Base-by-base conservation (phyloP, 163 green algal species). In the Chloroidium sp. region DNA sequence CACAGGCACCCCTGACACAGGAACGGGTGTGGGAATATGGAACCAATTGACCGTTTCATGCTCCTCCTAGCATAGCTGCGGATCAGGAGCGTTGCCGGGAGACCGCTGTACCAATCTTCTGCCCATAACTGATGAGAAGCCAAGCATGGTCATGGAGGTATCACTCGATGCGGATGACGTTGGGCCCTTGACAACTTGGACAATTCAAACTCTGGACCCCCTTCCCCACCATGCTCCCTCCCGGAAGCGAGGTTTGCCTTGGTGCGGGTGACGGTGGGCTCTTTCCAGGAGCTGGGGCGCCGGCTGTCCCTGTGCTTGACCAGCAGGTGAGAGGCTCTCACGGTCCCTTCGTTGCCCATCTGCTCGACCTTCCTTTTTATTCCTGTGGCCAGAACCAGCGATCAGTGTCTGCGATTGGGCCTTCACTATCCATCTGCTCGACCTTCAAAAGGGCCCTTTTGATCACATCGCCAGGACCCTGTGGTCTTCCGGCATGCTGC, bases 291-390 rank as follows among this genome's bases (percentile, higher is more conserved):
- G 10, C 80, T 88, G 0, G 93, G 93, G 14, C 89, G 85, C 10
- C 93, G 81, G 1, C 79, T 84, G 77, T 92, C 90, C 69, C 84
- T 85, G 87, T 97, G 93, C 87, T 97, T 97, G 2, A 97, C 91
- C 61, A 97, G 89, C 80, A 97, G 84, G 85, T 97, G 93, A 0
- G 85, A 92, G 1, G 91, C 92, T 1, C 91, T 83, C 59, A 97
- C 92, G 3, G 82, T 84, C 3, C 62, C 61, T 0, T 81, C 62
- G 14, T 82, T 1, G 36, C 72, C 68, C 69, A 68, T 75, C 12
- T 75, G 67, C 36, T 78, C 77, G 8, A n/a, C 79, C 3, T 78
- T 74, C 81, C 78, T 62, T 75, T 86, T 86, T 57, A 75, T 69
- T 2, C 83, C 83, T 86, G 77, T 61, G 12, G 4, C 1, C 1